Evolutionary conservation across 75 land plant genomes (phyloP), one percentile per base, ranked within the genome.

Genomic region (Selaginella moellendorffii): DNA sequence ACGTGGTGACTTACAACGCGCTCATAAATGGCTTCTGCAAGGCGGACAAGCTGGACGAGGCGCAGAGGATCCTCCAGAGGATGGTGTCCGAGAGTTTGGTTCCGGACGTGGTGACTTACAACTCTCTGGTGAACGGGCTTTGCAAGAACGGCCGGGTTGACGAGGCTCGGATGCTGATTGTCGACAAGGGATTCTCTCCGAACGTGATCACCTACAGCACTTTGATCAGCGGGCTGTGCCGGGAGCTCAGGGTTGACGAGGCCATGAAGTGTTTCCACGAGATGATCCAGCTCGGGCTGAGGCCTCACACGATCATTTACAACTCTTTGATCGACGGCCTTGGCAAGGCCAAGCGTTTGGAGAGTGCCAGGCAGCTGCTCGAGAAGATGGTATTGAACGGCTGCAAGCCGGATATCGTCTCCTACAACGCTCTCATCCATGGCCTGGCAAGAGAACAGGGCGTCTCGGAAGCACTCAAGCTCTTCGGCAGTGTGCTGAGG

Each of bases 211-310:
- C 89, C 5, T 87, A 77, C 68, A 71, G 76, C 62, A 19, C 83
- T 1, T 67, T 87, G 31, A 65, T 87, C 36, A 75, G 82, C 74
- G 81, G 81, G 65, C 77, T 87, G 26, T 78, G 78, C 2, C 68
- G 70, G 0, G 61, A 66, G 53, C 75, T 73, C 30, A 24, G 62
- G 31, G 75, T 78, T 62, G 70, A 71, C 8, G 65, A 64, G 26
- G 70, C 83, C 9, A 62, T 78, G 21, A 24, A 19, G 24, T 21
- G 24, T 8, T 25, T 56, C 24, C 19, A 56, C 5, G 59, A 56
- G 24, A 56, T 56, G 59, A 9, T 21, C 5, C 24, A 21, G 9
- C 8, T 19, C 8, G 59, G 59, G 19, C 24, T 56, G 21, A 5
- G 59, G 5, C 59, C 59, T 25, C 19, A 21, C 19, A 21, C 19